phyloP scores from a whole-genome alignment of 345 rosid genomes.

The Melaleuca alternifolia region DNA sequence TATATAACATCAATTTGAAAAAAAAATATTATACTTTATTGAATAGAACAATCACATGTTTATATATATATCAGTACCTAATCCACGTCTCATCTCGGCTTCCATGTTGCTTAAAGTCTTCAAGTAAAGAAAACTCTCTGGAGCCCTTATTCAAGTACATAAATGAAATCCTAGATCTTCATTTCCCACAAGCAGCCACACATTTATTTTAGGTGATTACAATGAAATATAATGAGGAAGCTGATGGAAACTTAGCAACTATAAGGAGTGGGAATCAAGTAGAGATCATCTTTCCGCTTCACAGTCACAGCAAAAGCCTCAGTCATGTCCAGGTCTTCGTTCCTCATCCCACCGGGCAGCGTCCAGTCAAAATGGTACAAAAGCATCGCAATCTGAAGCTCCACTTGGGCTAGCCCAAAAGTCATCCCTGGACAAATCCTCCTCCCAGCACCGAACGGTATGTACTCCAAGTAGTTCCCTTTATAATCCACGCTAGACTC shows the following conservation, averaged over 20 bases:
- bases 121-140: not conserved
- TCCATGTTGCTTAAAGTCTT: not conserved
- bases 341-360: slow-evolving; percentile 10
- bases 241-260: not conserved
- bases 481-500: slow-evolving; percentile 2
- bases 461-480: slow-evolving; percentile 2
- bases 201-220: not conserved
- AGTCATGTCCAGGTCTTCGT: slow-evolving; percentile 27
- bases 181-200: not conserved
- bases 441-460: slow-evolving; percentile 21
- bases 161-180: not conserved
- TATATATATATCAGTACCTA: not conserved
- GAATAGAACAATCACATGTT: not conserved
- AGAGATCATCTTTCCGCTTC: slow-evolving; percentile 6
- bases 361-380: slow-evolving; percentile 38
- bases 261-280: not conserved
- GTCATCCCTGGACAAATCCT: slow-evolving; percentile 19
- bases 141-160: not conserved
- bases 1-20: not conserved
- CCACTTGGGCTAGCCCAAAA: slow-evolving; percentile 3
- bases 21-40: not conserved
- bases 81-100: not conserved
- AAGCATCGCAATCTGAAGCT: slow-evolving; percentile 12
- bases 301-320: slow-evolving; percentile 15
- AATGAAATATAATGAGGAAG: not conserved